Evolutionary conservation across 345 rosid genomes (phyloP).

Genomic region (Hibiscus syriacus): DNA sequence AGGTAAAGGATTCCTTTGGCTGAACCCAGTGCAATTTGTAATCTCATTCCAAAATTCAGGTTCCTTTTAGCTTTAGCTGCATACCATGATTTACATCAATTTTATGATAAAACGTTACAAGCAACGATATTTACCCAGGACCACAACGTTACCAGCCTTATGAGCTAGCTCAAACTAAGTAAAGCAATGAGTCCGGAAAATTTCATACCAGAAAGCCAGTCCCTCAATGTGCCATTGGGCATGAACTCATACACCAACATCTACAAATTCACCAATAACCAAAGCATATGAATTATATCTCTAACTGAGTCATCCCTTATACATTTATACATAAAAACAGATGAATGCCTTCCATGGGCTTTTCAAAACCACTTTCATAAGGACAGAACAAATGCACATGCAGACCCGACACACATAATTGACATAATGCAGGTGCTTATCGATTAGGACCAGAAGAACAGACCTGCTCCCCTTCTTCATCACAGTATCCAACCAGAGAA

Average conservation of each 20-base stretch:
- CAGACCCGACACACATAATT: neutral
- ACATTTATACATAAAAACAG: neutral
- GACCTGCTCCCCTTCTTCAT: conserved; percentile 90
- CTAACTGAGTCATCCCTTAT: neutral
- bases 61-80: conserved; percentile 53
- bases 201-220: conserved; percentile 73
- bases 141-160: no score
- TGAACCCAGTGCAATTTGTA: conserved; percentile 61
- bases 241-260: conserved; percentile 88
- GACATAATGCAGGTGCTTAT: neutral
- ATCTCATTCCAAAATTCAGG: conserved; percentile 50
- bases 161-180: no score
- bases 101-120: neutral
- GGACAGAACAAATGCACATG: neutral
- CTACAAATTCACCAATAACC: conserved; percentile 36
- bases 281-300: conserved; percentile 2
- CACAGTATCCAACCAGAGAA: conserved; percentile 77
- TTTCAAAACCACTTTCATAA: neutral
- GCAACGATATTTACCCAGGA: no score
- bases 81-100: conserved; percentile 9
- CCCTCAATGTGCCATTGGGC: conserved; percentile 77
- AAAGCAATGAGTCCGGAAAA: neutral
- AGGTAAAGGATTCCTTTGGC: conserved; percentile 79
- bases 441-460: neutral
- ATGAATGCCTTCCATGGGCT: neutral